Evolutionary conservation across 2,329 filamentous ascomycete species (phyloP).

Genomic region (Capronia coronata): DNA sequence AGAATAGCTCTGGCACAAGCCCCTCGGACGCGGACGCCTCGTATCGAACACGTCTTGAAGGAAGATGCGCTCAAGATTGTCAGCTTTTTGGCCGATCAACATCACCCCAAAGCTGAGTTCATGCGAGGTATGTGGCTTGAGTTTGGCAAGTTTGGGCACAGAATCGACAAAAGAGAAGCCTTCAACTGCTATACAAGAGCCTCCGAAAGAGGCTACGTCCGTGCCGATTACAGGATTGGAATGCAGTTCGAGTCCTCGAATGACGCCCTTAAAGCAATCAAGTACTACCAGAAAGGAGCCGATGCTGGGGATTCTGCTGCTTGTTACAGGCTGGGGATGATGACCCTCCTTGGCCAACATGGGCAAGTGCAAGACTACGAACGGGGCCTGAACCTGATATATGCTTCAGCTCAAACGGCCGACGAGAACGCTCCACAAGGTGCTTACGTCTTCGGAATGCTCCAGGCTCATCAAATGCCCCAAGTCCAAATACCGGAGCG

Average conservation of each 20-base stretch:
- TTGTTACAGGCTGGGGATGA: constrained; percentile 87
- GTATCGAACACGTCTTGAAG: constrained; percentile 79
- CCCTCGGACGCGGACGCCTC: constrained; percentile 68
- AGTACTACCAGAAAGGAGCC: constrained; percentile 80
- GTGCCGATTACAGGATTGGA: constrained; percentile 92
- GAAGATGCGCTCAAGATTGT: constrained; percentile 89
- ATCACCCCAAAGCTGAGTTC: constrained; percentile 89
- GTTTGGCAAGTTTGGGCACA: constrained; percentile 89
- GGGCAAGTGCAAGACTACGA: constrained; percentile 76
- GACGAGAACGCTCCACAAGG: constrained; percentile 97
- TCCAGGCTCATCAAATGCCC: constrained; percentile 82
- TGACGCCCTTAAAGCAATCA: constrained; percentile 81
- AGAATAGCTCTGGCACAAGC: constrained; percentile 56
- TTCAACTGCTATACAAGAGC: constrained; percentile 79
- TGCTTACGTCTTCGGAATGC: constrained; percentile 91
- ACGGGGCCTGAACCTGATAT: constrained; percentile 74
- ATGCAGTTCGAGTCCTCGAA: constrained; percentile 98
- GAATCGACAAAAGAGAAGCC: constrained; percentile 89
- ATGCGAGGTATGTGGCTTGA: constrained; percentile 95
- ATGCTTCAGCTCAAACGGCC: constrained; percentile 71
- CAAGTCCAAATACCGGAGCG: constrained; percentile 74
- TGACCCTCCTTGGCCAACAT: constrained; percentile 90
- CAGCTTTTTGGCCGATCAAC: constrained; percentile 79
- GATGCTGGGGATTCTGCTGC: constrained; percentile 79
- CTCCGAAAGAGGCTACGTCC: constrained; percentile 69